Evolutionary conservation across 2,329 filamentous ascomycete species (phyloP).

Genomic region (Xylariaceae sp.): DNA sequence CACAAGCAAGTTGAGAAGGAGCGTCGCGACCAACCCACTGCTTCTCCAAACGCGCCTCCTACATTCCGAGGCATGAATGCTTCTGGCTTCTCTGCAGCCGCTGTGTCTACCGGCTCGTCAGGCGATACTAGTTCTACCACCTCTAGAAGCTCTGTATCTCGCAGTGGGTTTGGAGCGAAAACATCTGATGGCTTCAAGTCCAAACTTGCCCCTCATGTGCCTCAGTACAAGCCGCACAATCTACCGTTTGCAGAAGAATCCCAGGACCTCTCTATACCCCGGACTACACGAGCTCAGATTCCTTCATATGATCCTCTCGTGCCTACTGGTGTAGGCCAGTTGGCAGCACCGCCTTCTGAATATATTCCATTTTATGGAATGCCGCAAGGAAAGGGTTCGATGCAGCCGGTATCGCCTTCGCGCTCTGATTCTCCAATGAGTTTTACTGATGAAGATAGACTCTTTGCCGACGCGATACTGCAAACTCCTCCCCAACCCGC

Average conservation of each 20-base stretch:
- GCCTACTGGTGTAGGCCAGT: slow-evolving; percentile 17
- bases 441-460: slow-evolving; percentile 34
- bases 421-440: slow-evolving; percentile 29
- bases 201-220: slow-evolving; percentile 12
- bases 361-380: slow-evolving; percentile 26
- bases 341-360: slow-evolving; percentile 20
- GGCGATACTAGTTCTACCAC: not conserved
- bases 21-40: not conserved
- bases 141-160: not conserved
- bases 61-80: not conserved
- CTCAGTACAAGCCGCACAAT: slow-evolving; percentile 8
- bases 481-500: slow-evolving; percentile 1
- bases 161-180: not conserved
- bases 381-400: slow-evolving; percentile 23
- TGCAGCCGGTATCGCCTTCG: slow-evolving; percentile 18
- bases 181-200: slow-evolving; percentile 1
- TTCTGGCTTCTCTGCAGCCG: not conserved
- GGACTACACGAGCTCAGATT: slow-evolving; percentile 16
- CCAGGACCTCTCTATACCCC: slow-evolving; percentile 6
- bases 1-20: slow-evolving; percentile 18
- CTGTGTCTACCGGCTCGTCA: not conserved
- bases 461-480: slow-evolving; percentile 35
- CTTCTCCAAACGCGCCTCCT: not conserved
- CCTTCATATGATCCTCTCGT: slow-evolving; percentile 14
- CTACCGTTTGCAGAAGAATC: slow-evolving; percentile 10